These are phyloP conservation scores for Populus deltoides DNA, from an alignment of 345 rosid species.

Conservation along the genomic window DNA sequence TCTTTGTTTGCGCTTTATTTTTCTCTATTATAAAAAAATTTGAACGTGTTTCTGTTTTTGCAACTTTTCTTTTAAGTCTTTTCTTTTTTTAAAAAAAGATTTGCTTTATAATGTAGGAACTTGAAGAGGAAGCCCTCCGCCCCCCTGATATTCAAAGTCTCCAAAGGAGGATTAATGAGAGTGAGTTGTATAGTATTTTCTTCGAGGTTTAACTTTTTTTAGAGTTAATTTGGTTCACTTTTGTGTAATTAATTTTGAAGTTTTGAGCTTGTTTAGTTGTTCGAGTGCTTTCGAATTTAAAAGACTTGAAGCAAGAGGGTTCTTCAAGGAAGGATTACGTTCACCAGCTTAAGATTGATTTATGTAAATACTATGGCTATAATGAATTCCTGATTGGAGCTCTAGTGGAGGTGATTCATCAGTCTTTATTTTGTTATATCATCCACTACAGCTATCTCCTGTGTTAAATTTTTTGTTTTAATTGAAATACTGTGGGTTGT, in stretches of 20 bases:
- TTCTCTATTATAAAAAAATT: not conserved
- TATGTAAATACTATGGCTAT: constrained; percentile 83
- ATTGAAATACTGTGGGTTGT: not conserved
- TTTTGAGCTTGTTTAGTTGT: constrained; percentile 48
- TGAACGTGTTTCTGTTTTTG: not conserved
- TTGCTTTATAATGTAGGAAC: constrained; percentile 49
- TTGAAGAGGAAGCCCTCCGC: constrained; percentile 64
- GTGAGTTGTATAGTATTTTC: constrained; percentile 43
- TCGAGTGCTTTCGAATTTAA: constrained; percentile 75
- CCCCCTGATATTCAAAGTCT: constrained; percentile 80
- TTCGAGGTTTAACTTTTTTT: constrained; percentile 1
- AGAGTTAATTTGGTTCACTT: not conserved
- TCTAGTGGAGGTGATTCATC: constrained; percentile 64
- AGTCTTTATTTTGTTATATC: not conserved
- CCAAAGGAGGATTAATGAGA: constrained; percentile 74
- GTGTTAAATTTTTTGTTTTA: not conserved
- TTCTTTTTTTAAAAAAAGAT: no score
- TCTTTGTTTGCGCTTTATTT: constrained; percentile 1
- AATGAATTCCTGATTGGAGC: constrained; percentile 76
- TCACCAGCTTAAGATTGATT: constrained; percentile 68
- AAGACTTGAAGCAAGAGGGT: constrained; percentile 61
- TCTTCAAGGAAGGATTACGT: constrained; percentile 61
- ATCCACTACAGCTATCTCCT: not conserved
- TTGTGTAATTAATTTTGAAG: constrained; percentile 1
- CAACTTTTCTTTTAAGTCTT: no score